phyloP scores from a whole-genome alignment of 768 basidiomycete species.

The Leccinum uliginosum region DNA sequence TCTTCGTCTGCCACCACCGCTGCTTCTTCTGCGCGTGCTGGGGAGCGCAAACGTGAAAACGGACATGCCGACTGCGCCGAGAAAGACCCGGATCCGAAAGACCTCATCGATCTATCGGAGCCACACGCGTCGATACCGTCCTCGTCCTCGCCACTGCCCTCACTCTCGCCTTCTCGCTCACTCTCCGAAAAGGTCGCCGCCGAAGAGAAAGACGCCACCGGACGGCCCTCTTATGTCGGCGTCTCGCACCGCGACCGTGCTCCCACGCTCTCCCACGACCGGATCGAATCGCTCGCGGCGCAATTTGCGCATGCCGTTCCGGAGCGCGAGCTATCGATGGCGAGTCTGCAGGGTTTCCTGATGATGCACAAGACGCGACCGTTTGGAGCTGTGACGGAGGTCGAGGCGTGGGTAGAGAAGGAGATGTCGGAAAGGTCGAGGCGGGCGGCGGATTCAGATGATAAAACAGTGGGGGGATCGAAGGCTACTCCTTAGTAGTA shows the following conservation, averaged over 20 bases:
- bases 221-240: slow-evolving; percentile 8
- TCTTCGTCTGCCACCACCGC: neutral
- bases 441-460: neutral
- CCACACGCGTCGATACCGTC: neutral
- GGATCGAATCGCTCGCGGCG: slow-evolving; percentile 45
- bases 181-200: slow-evolving; percentile 17
- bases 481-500: neutral
- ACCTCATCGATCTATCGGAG: slow-evolving; percentile 20
- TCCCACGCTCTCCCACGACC: slow-evolving; percentile 37
- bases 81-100: neutral
- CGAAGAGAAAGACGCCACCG: neutral
- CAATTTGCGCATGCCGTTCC: slow-evolving; percentile 54
- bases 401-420: slow-evolving; percentile 47
- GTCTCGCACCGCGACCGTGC: slow-evolving; percentile 32
- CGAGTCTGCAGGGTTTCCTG: slow-evolving; percentile 52
- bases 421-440: slow-evolving; percentile 26
- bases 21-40: neutral
- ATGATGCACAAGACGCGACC: slow-evolving; percentile 67
- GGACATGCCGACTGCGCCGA: neutral
- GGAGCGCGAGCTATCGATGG: slow-evolving; percentile 39
- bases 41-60: neutral
- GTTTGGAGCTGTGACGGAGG: slow-evolving; percentile 45
- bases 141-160: neutral
- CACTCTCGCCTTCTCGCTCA: neutral
- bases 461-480: neutral